Evolutionary conservation across 495 filamentous ascomycete genomes (phyloP), one percentile per base, ranked within the genome.

Genomic region (Penicillium longicatenatum): DNA sequence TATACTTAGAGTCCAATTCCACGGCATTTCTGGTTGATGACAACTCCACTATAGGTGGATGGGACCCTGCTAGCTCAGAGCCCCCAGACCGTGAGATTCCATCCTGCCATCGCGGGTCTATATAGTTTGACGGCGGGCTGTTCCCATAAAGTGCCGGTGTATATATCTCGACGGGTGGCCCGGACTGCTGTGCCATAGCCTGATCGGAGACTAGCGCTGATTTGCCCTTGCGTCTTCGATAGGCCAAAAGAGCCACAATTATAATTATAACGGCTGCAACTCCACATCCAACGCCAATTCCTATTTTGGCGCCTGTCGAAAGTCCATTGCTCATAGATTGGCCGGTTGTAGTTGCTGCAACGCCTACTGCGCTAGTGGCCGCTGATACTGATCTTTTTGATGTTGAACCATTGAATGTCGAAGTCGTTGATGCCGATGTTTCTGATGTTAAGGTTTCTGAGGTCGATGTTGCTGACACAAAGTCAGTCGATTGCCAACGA

Each of bases 401-500:
- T 5, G 37, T 43, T 10, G 50, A 24, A n/a, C n/a, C n/a, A n/a
- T n/a, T n/a, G n/a, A n/a, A n/a, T n/a, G n/a, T n/a, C n/a, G n/a
- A n/a, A n/a, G n/a, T n/a, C 21, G 17, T 52, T n/a, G 14, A 7
- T 14, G 33, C 41, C 6, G 33, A n/a, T 14, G 51, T 19, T 24
- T 7, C 17, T 44, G 20, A 22, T 6, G 14, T 19, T 17, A 30
- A 19, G 21, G 39, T 44, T 11, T 39, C n/a, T 10, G 14, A 29
- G 4, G 39, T 44, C 3, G 51, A 26, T n/a, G 22, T 44, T 45
- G 39, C n/a, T 5, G 51, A 44, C 19, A 37, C 35, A 22, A 54
- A 54, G 14, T 54, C 39, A 0, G 21, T 17, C 12, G 37, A 30
- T 19, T 54, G 39, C 51, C 51, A 54, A 19, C 51, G 51, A 16